Evolutionary conservation across 2,329 filamentous ascomycete genomes (phyloP).

Genomic region (Botryosphaeria agaves): DNA sequence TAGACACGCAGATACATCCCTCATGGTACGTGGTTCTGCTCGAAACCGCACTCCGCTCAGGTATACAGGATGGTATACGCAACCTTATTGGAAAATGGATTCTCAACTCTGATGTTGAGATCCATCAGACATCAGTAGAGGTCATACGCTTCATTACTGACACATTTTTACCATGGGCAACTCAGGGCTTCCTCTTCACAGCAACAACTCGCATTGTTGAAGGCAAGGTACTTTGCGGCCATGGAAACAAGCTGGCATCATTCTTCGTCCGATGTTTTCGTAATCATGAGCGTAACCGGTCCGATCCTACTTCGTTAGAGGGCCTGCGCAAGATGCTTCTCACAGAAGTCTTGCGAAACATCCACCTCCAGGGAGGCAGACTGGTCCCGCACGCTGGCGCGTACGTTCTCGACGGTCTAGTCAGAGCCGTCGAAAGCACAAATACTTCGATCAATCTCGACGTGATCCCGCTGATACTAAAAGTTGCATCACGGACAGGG

Average conservation of each 20-base stretch:
- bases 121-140: slow-evolving; percentile 6
- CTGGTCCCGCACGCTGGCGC: slow-evolving; percentile 24
- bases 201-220: slow-evolving; percentile 16
- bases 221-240: slow-evolving; percentile 15
- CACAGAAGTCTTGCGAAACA: background rate
- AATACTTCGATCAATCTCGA: background rate
- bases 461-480: slow-evolving; percentile 17
- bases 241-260: slow-evolving; percentile 20
- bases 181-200: slow-evolving; percentile 26
- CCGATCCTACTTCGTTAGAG: too few relatives aligned
- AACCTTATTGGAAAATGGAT: slow-evolving; percentile 29
- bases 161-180: slow-evolving; percentile 29
- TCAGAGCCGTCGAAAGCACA: slow-evolving; percentile 8
- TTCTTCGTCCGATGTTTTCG: too few relatives aligned
- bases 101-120: slow-evolving; percentile 5
- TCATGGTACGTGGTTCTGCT: slow-evolving; percentile 26
- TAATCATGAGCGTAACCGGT: too few relatives aligned
- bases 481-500: slow-evolving; percentile 18
- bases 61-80: slow-evolving; percentile 27
- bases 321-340: slow-evolving; percentile 10
- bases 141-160: slow-evolving; percentile 18
- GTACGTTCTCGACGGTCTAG: slow-evolving; percentile 25
- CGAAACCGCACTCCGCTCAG: slow-evolving; percentile 19
- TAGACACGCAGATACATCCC: slow-evolving; percentile 16
- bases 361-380: slow-evolving; percentile 7